Base-by-base conservation (phyloP, 1,139 yeast species). In the Wickerhamomyces sp. region DNA sequence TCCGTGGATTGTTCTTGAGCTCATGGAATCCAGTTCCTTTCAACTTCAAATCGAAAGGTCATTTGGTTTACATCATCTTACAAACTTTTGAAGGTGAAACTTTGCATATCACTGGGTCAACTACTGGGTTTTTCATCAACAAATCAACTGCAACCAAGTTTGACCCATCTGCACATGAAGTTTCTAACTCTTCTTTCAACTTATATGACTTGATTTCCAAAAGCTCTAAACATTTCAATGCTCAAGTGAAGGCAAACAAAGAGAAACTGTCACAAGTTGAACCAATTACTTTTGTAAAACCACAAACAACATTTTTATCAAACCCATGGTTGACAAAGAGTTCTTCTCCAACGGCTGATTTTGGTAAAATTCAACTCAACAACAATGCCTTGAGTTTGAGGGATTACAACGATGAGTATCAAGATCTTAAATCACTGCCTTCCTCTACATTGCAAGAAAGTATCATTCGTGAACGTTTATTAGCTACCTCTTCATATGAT, bases 341-440 rank as follows among this genome's bases (percentile, higher is more conserved):
- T 21, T 42, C 56, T 12, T 48, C 51, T 24, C 58, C 59, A 37
- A 47, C 56, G 16, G 77, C 92, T 4, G 95, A 86, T 54, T 53
- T 73, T 33, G 79, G 85, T 15, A 72, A 82, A 54, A 65, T 78
- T 35, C 94, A 83, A 63, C 66, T 74, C 36, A 72, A 74, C n/a
- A 73, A 76, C 18, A 80, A 70, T 39, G 56, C 67, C 38, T n/a
- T n/a, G n/a, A 56, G 66, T 26, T 72, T 68, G 43, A 78, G 81
- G 52, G 96, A 89, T 53, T 90, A 95, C 89, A 89, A 89, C 58
- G 96, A 85, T 49, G 97, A 92, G 52, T 78, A 81, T 54, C 97
- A 92, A 65, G 71, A 87, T 7, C 72, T 88, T 37, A 76, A 80
- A 47, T 97, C 88, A 51, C 69, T 88, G 46, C 79, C 87, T 21